Conservation (phyloP, 257 asterid genomes). For the Sherardia arvensis region DNA sequence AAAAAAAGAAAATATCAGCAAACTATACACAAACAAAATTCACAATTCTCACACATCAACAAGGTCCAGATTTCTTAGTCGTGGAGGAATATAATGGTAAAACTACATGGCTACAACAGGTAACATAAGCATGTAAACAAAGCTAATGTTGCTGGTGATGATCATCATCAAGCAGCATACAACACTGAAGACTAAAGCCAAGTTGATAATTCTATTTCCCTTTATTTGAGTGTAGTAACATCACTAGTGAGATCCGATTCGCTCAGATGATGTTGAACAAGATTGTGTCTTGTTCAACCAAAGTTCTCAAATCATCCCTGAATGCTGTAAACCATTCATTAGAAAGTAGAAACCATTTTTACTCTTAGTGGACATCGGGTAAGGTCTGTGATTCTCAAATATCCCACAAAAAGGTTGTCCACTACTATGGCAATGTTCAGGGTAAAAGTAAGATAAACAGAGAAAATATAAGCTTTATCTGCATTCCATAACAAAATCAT, state of each 20-base stretch:
- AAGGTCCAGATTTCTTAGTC: neutral
- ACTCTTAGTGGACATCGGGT: neutral
- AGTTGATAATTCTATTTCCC: neutral
- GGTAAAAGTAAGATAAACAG: neutral
- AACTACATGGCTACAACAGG: neutral
- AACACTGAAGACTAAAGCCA: neutral
- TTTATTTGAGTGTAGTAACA: neutral
- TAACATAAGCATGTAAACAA: neutral
- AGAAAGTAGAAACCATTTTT: too few species aligned
- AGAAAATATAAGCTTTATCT: conserved; percentile 10
- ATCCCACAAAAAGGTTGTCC: neutral
- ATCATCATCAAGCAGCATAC: neutral
- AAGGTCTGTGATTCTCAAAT: neutral
- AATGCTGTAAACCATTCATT: neutral
- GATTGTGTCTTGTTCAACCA: neutral
- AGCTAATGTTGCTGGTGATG: neutral
- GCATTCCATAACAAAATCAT: conserved; percentile 8
- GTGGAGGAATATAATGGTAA: neutral
- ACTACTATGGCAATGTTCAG: neutral
- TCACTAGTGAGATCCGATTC: neutral
- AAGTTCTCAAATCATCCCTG: conserved; percentile 3
- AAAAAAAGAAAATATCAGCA: conserved; percentile 12
- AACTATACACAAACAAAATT: conserved; percentile 3
- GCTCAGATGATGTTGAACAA: conserved; percentile 1
- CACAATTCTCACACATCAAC: neutral